Evolutionary conservation across 106 monocot species (phyloP).

Genomic region (Gastrodia elata): DNA sequence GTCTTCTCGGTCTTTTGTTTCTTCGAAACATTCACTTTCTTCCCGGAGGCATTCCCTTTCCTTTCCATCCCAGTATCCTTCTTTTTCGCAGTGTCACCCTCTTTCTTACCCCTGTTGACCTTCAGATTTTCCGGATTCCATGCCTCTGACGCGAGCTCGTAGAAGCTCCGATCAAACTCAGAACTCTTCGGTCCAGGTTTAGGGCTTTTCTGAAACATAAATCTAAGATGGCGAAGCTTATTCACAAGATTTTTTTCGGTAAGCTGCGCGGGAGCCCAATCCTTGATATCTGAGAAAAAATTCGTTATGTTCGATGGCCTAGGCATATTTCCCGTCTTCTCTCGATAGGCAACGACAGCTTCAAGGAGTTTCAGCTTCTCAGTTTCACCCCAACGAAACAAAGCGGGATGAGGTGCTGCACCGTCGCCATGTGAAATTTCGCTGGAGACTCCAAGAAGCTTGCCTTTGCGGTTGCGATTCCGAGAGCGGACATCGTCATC

Average conservation of each 20-base stretch:
- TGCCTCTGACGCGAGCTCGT: neutral
- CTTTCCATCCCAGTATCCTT: neutral
- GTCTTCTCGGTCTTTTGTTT: neutral
- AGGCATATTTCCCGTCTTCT: neutral
- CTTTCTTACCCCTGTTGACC: neutral
- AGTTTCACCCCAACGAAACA: neutral
- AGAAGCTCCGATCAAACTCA: neutral
- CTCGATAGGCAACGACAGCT: neutral
- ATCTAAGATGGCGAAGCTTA: neutral
- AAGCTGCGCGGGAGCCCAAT: constrained; percentile 3
- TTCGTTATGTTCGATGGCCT: neutral
- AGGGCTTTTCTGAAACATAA: neutral
- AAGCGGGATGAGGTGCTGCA: neutral
- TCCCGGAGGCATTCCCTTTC: neutral
- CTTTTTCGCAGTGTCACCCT: neutral
- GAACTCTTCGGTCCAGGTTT: neutral
- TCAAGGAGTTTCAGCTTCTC: neutral
- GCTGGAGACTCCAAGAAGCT: neutral
- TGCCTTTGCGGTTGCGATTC: neutral
- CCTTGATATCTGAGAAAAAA: constrained; percentile 3
- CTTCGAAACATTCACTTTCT: neutral
- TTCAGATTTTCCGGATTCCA: neutral
- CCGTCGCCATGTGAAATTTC: neutral
- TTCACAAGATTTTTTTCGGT: neutral
- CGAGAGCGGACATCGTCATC: neutral